Conservation (phyloP, 495 filamentous ascomycete genomes). For the Penicillium flavigenum region DNA sequence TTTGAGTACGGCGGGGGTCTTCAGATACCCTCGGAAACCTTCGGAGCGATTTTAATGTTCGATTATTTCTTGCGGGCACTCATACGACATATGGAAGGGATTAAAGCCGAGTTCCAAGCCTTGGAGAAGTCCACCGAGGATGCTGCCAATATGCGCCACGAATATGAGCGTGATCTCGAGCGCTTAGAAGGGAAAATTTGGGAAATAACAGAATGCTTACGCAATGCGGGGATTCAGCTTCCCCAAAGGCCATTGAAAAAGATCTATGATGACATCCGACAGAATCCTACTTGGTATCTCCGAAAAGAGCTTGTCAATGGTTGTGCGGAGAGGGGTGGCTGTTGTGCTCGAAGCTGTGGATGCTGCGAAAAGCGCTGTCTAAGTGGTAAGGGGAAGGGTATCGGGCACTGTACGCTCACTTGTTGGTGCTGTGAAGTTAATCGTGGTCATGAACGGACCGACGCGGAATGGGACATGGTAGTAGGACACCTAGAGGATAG, state of each 20-base stretch:
- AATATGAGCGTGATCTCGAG: neutral
- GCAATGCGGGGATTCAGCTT: neutral
- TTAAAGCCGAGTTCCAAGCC: neutral
- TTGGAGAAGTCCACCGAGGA: neutral
- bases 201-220: neutral
- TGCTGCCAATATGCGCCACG: too few species aligned
- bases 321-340: neutral
- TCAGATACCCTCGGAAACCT: too few species aligned
- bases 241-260: neutral
- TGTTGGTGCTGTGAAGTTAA: conserved; percentile 11
- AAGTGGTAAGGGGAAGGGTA: neutral
- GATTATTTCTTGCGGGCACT: too few species aligned
- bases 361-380: conserved; percentile 7
- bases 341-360: neutral
- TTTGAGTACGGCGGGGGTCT: too few species aligned
- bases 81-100: neutral
- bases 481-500: too few species aligned
- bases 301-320: conserved; percentile 8
- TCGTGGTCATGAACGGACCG: neutral
- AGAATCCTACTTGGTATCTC: conserved; percentile 5
- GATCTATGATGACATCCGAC: conserved; percentile 1
- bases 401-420: conserved; percentile 8
- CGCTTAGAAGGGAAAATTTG: neutral
- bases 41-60: too few species aligned
- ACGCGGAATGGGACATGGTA: neutral